Evolutionary conservation across 75 land plant species (phyloP), one percentile per base, ranked within the genome.

Genomic region (Pinus taeda): DNA sequence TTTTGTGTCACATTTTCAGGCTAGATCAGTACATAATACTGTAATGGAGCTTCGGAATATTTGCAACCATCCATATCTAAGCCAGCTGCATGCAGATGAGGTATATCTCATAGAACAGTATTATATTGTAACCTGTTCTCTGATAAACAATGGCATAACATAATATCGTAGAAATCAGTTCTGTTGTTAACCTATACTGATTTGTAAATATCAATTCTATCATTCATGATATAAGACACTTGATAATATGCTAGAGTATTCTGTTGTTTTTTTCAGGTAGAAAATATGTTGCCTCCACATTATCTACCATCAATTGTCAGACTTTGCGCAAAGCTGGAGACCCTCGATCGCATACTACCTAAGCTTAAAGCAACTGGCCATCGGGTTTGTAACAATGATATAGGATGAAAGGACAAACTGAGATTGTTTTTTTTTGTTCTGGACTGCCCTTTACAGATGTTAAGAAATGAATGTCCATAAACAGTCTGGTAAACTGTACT

Each of bases 11-110:
- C 53, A 37, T 77, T 18, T 60, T 74, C 87, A 97, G 99, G 94
- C 78, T 63, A 92, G 98, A 56, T 81, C 99, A 55, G 91, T 97
- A 24, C 98, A 97, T 59, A 97, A 97, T 66, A 90, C 99, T 74
- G 99, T 97, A 49, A 95, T 97, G 94, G 99, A 97, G 86, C 90
- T 95, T 45, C 99, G 99, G n/a, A 97, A 97, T 73, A 97, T 97
- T 45, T 97, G 99, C 87, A 97, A 97, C 80, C 99, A 97, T 83
- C 99, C 99, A 66, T 97, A 95, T 85, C 85, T 97, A 33, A 97
- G 99, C 80, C 99, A 97, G 74, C 91, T 97, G 57, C 99, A 97
- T 87, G 79, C 92, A 78, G 94, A 97, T 60, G 93, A 97, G 99
- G 99, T 81, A 37, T 39, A n/a, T 69, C 72, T 21, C 77, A 20